Evolutionary conservation across 2,329 filamentous ascomycete genomes (phyloP), one percentile per base, ranked within the genome.

Genomic region (Fusarium agapanthi): DNA sequence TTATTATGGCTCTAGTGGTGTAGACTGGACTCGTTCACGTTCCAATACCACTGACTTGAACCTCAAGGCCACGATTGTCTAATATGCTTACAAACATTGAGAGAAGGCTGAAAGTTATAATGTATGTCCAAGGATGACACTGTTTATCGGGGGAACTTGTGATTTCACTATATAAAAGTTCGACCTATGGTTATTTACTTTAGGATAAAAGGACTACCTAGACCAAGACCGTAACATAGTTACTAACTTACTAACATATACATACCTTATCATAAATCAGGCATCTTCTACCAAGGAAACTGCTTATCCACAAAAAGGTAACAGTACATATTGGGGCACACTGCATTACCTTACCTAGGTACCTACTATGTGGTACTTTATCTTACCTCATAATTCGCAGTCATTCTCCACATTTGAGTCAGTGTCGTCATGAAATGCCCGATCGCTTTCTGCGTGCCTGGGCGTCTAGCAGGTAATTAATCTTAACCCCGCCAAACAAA

Each of bases 401-500:
- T 11, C 24, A 16, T 67, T 73, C 69, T 67, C 70, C 65, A 62
- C 60, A 47, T n/a, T 30, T 37, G 32, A 43, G 44, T 24, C 50
- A 34, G 53, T 69, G 54, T 65, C 59, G 69, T 56, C 69, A 65
- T 57, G 61, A 44, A 72, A 69, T 45, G 65, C 28, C 53, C 53
- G 26, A 44, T 48, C 38, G 50, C 30, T 47, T 13, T 37, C 37
- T 28, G 18, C 38, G 14, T 43, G 22, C 15, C 34, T 50, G 30
- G 47, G 48, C 24, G 15, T 40, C 14, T 40, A 30, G 32, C 26
- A 37, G 24, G 15, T 28, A 63, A 61, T 50, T 40, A 28, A 64
- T 47, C 58, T 60, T 22, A 45, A 72, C 65, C 69, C 69, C 65
- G 43, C 69, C 47, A 72, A 69, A 59, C 51, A 72, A 69, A 59